Evolutionary conservation across 768 basidiomycete genomes (phyloP).

Genomic region (Pleurotus eryngii): DNA sequence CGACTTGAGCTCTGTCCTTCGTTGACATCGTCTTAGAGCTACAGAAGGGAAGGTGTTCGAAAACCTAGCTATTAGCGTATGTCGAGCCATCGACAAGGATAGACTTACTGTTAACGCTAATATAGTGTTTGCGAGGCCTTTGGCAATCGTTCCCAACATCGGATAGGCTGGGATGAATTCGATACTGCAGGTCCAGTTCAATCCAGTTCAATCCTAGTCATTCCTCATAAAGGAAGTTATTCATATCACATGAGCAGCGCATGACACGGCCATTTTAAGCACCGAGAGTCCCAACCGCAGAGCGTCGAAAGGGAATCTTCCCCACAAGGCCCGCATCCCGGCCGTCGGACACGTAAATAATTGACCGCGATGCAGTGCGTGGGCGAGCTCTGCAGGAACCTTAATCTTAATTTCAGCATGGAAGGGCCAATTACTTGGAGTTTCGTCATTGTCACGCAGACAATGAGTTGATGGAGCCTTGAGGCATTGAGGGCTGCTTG

Average conservation of each 20-base stretch:
- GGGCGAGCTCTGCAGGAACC: neutral
- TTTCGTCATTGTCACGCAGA: neutral
- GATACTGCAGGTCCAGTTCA: too few relatives aligned
- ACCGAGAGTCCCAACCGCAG: neutral
- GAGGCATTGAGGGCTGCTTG: neutral
- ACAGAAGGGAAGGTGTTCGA: too few relatives aligned
- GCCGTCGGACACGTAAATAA: neutral
- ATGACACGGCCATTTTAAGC: neutral
- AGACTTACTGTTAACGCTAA: too few relatives aligned
- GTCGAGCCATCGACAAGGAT: too few relatives aligned
- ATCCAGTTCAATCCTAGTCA: neutral
- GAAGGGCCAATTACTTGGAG: neutral
- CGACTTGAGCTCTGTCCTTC: neutral
- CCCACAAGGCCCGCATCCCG: neutral
- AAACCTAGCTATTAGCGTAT: too few relatives aligned
- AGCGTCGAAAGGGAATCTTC: neutral
- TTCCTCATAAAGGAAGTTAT: neutral
- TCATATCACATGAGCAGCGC: conserved; percentile 7
- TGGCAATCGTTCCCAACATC: too few relatives aligned
- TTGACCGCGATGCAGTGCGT: neutral
- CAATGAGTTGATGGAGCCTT: neutral
- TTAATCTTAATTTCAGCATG: neutral
- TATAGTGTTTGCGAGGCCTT: too few relatives aligned
- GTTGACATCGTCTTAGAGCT: neutral
- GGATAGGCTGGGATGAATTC: too few relatives aligned